Conservation (phyloP, 768 basidiomycete species). For the Cyathus striatus region DNA sequence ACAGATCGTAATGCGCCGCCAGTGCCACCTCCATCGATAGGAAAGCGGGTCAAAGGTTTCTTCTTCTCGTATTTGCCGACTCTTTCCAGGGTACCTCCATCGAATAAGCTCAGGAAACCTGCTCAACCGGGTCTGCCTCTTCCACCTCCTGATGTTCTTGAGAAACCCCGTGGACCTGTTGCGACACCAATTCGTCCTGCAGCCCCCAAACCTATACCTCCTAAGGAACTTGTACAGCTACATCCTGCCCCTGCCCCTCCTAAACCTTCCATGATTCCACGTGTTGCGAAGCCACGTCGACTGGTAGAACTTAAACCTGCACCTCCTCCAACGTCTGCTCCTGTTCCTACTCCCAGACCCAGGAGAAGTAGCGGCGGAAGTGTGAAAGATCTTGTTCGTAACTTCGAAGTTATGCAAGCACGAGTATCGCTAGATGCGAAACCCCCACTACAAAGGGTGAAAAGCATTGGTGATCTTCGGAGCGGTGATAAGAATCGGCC, state of each 20-base stretch:
- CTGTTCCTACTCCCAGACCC: constrained; percentile 20
- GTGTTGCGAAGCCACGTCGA: constrained; percentile 32
- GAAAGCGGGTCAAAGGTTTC: constrained; percentile 51
- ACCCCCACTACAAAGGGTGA: constrained; percentile 22
- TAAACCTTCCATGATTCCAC: constrained; percentile 37
- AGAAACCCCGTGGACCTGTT: constrained; percentile 50
- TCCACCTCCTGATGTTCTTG: constrained; percentile 48
- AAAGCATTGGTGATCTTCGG: constrained; percentile 29
- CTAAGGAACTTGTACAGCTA: constrained; percentile 63
- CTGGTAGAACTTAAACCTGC: constrained; percentile 53
- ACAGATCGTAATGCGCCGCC: neutral
- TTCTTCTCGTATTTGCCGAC: constrained; percentile 59
- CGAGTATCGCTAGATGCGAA: constrained; percentile 16
- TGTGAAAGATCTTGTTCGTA: constrained; percentile 66
- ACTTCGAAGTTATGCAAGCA: constrained; percentile 46
- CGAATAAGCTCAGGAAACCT: constrained; percentile 12
- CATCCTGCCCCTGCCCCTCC: constrained; percentile 46
- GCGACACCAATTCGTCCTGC: constrained; percentile 53
- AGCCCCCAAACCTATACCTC: constrained; percentile 37
- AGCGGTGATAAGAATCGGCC: constrained; percentile 8
- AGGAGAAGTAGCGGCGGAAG: constrained; percentile 63
- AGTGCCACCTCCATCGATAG: constrained; percentile 22
- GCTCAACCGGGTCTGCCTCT: constrained; percentile 41
- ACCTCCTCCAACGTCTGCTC: constrained; percentile 21
- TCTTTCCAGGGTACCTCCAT: constrained; percentile 31